A percentile compares a stretch with the other conserved stretches of the same genome.
These are phyloP conservation scores for grape (Vitis vinifera) DNA, from an alignment of 164 flowering plant species.

Conservation along the genomic window DNA sequence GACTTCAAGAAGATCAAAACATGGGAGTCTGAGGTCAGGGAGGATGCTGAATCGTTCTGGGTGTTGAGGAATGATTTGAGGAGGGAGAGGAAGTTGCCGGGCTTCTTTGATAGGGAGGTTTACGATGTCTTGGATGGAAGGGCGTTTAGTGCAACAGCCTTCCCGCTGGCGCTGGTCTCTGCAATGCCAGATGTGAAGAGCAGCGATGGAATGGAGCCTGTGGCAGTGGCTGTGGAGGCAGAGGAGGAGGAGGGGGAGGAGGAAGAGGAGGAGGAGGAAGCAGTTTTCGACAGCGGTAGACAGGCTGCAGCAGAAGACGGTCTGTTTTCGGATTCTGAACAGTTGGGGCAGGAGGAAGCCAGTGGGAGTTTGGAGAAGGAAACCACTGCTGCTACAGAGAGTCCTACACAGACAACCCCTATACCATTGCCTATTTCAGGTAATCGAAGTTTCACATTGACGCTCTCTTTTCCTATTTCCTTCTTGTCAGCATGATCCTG, in stretches of 20 bases:
- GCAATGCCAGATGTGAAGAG: constrained; percentile 11
- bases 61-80: constrained; percentile 64
- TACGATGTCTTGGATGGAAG: constrained; percentile 52
- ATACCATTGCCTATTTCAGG: constrained; percentile 26
- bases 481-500: too few species aligned
- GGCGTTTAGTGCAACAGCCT: constrained; percentile 3
- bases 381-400: background rate
- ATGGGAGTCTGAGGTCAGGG: constrained; percentile 49
- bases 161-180: constrained; percentile 18
- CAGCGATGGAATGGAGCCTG: background rate
- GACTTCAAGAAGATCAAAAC: constrained; percentile 67
- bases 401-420: constrained; percentile 9
- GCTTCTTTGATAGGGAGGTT: constrained; percentile 67
- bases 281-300: constrained; percentile 14
- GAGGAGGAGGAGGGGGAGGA: constrained; percentile 14
- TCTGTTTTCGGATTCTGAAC: constrained; percentile 21
- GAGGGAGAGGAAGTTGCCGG: constrained; percentile 62
- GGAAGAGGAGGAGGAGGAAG: constrained; percentile 11
- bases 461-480: too few species aligned
- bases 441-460: background rate
- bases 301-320: constrained; percentile 14
- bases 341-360: constrained; percentile 9
- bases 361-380: constrained; percentile 9
- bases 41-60: constrained; percentile 60
- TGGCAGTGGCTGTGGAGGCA: constrained; percentile 11